Conservation (phyloP, 2,329 filamentous ascomycete species). For the Colletotrichum sp. region DNA sequence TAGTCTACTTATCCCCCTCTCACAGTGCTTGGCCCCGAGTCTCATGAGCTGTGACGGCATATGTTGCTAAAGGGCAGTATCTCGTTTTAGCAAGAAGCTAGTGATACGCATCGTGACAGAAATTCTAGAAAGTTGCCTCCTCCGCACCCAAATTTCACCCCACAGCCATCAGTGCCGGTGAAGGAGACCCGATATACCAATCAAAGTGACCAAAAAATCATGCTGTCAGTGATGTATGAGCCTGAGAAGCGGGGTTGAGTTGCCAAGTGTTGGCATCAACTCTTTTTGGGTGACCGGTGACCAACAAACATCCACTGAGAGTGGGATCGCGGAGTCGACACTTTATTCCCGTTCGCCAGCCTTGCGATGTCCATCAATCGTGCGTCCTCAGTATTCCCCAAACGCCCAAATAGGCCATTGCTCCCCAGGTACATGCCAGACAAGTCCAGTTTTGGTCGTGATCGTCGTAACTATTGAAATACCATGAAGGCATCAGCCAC, state of each 20-base stretch:
- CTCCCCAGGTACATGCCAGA: not conserved
- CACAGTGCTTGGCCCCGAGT: too few species aligned
- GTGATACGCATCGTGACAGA: too few species aligned
- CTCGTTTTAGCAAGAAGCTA: too few species aligned
- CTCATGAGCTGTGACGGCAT: too few species aligned
- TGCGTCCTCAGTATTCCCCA: accelerated
- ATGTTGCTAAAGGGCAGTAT: too few species aligned
- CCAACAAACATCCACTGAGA: not conserved
- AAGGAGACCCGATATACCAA: not conserved
- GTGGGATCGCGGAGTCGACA: not conserved
- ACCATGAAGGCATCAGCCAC: accelerated
- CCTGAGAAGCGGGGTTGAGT: accelerated
- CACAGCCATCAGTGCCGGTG: too few species aligned
- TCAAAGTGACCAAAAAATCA: not conserved
- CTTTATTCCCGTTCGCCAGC: not conserved
- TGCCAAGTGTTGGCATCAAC: not conserved
- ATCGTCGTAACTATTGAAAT: not conserved
- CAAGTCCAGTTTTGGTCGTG: not conserved
- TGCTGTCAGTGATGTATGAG: not conserved
- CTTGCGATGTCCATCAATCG: not conserved
- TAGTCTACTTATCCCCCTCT: too few species aligned
- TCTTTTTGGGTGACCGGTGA: not conserved
- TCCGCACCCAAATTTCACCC: too few species aligned
- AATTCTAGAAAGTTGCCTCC: too few species aligned
- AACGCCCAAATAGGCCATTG: not conserved